Evolutionary conservation across 192 early-diverging fungal species (phyloP), one percentile per base, ranked within the genome.

Genomic region (Coemansia sp.): DNA sequence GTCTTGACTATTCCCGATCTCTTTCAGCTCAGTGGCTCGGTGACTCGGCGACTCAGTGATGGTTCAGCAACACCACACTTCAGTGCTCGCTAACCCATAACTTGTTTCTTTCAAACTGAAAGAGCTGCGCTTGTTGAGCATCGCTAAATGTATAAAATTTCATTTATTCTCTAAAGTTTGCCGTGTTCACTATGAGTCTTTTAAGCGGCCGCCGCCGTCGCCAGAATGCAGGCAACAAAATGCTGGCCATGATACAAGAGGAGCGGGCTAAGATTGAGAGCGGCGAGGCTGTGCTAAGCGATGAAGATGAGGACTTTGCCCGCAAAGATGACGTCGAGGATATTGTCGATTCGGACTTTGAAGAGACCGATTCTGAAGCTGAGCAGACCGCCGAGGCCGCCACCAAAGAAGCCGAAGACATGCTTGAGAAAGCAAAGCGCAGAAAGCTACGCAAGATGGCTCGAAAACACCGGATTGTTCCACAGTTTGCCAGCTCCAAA

Each of bases 191-290:
- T 15, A 53, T 54, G 52, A 31, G 25, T 12, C 25, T 54, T 21
- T 54, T 24, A 15, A 25, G 25, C 11, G 52, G 42, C 50, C 63
- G 14, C 54, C 59, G 56, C 65, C 76, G 76, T n/a, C 76, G 76
- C 25, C 61, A 66, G 31, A 79, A 79, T 15, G 76, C 76, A 10
- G 76, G 76, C 56, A 79, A 73, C 67, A 79, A 79, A 40, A 65
- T 79, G 71, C 52, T 37, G 7, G 50, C 31, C 11, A 79, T 79
- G 76, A 54, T 79, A 25, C 67, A 70, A 21, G 76, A 79, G 40
- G 67, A 68, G 20, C 76, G 71, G 1, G 76, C 71, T 40, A 79
- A 79, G 40, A 63, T 73, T 23, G 62, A 61, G 28, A 69, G 61
- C 64, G 71, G 71, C 38, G 64, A 73, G 47, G 24, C 31, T 21